Evolutionary conservation across 768 basidiomycete species (phyloP).

Genomic region (Russula ochroleuca): DNA sequence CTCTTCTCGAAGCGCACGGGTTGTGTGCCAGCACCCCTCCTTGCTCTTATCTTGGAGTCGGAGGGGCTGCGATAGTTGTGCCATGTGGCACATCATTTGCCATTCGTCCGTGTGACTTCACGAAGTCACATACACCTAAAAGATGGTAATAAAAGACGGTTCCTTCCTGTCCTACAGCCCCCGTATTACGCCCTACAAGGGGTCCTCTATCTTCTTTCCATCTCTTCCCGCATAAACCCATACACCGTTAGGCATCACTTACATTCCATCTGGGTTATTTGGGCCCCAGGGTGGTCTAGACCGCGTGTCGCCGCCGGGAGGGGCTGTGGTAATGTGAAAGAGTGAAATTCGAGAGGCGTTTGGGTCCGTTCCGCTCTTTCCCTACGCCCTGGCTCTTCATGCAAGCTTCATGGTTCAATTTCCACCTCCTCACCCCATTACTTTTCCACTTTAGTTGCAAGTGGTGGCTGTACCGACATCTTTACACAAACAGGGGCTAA

Average conservation of each 20-base stretch:
- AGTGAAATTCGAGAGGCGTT: background rate
- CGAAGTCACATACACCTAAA: background rate
- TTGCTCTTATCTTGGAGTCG: background rate
- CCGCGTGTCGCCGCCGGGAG: background rate
- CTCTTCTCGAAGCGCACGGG: background rate
- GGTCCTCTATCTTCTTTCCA: background rate
- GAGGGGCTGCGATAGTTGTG: too few relatives aligned
- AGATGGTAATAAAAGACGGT: background rate
- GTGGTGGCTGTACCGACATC: background rate
- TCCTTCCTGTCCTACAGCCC: background rate
- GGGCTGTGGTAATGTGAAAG: conserved; percentile 4
- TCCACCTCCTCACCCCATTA: background rate
- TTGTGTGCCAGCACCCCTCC: background rate
- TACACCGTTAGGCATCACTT: background rate
- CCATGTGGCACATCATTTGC: too few relatives aligned
- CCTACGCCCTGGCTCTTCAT: background rate
- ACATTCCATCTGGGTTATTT: background rate
- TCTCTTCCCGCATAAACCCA: background rate
- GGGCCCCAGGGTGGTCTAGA: background rate
- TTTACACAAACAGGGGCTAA: background rate
- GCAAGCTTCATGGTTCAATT: background rate
- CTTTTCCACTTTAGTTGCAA: background rate
- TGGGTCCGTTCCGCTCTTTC: background rate
- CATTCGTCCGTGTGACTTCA: background rate
- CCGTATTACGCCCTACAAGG: background rate